Base-by-base conservation (phyloP, 257 asterid species). In the Salvia splendens region DNA sequence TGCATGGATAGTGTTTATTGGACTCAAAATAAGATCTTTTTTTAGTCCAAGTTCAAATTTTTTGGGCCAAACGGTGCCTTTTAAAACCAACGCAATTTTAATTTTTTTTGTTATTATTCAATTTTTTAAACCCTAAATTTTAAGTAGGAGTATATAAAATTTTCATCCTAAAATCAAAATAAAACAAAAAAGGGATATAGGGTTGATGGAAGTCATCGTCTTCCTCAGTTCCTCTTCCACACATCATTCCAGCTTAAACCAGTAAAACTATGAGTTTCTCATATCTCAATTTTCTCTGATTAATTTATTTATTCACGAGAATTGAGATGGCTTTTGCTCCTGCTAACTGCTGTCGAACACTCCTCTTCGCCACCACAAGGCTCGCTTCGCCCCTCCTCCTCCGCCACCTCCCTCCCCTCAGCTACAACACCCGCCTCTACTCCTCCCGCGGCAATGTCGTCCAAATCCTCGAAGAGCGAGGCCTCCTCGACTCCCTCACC, bases 401-500 rank as follows among this genome's bases (percentile, higher is more conserved):
- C 72, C 79, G 8, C 12, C 73, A 35, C 28, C 72, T 14, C 8
- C 70, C 20, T 17, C 68, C 30, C 17, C 69, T 38, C 46, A 54
- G 4, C 64, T 9, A n/a, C 61, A 62, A 45, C 3, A 32, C 35
- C 68, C 77, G 80, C 70, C 76, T 78, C 36, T 55, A 60, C 71
- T 76, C 75, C 35, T 74, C 83, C 0, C 56, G 73, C 6, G 82
- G 72, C 15, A 87, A 92, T 72, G 89, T 92, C 24, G 87, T 92
- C 5, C 76, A 83, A 65, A 75, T 87, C 54, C 84, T 92, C 24
- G 85, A 89, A 79, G 87, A 92, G 56, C 78, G 98, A 24, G 96
- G 96, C 12, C 80, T 92, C 0, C 74, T 92, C 42, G 97, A 89
- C 5, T 84, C 95, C 78, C 62, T 92, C 72, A 89, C 98, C 51